These are phyloP conservation scores for Tetrahymena malaccensis DNA, from an alignment of 73 alveolate species.

Conservation along the genomic window DNA sequence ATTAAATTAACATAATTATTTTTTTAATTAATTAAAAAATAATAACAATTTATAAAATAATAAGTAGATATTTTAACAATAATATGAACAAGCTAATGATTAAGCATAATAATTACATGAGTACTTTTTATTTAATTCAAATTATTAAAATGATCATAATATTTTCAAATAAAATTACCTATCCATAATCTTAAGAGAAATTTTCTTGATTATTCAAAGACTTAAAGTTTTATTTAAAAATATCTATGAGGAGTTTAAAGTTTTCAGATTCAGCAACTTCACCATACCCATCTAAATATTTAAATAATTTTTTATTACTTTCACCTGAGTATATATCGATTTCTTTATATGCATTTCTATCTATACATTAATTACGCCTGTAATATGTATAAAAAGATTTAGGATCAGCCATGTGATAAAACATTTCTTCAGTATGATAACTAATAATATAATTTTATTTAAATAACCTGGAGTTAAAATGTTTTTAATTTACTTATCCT, in stretches of 20 bases:
- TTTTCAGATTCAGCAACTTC: background rate
- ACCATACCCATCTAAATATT: background rate
- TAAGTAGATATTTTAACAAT: too few species aligned
- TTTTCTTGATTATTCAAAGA: background rate
- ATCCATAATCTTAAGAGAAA: background rate
- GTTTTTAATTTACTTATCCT: background rate
- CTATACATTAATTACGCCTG: background rate
- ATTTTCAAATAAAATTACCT: background rate
- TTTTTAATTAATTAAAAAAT: too few species aligned
- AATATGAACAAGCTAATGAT: too few species aligned
- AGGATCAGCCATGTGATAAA: background rate
- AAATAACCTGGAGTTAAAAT: background rate
- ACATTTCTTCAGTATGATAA: background rate
- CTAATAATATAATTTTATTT: background rate
- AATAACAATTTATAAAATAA: too few species aligned
- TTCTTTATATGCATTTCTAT: background rate
- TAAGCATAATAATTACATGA: too few species aligned
- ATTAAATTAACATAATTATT: too few species aligned
- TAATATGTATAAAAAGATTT: background rate
- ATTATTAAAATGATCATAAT: too few species aligned
- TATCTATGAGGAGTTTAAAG: background rate
- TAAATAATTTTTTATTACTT: background rate
- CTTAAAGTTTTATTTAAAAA: background rate
- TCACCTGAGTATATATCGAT: background rate
- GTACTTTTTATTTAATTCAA: too few species aligned